Conservation (phyloP, 2,329 filamentous ascomycete species). For the Penicillium paneum region DNA sequence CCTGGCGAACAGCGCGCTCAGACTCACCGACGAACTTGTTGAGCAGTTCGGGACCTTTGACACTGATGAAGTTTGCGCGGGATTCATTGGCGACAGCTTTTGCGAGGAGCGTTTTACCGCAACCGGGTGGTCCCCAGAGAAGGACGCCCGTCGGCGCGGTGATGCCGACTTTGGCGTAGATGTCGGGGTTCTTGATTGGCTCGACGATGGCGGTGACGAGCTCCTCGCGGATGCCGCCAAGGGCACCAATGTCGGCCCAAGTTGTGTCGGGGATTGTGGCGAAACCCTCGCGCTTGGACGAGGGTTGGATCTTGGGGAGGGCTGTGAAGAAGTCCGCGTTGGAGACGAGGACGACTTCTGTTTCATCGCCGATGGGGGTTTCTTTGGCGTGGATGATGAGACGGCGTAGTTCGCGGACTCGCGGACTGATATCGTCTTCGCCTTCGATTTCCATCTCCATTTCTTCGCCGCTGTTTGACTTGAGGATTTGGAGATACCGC, state of each 20-base stretch:
- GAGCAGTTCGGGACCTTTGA: slow-evolving; percentile 91
- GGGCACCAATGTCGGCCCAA: slow-evolving; percentile 87
- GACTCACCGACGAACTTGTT: slow-evolving; percentile 99
- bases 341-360: slow-evolving; percentile 55
- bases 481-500: slow-evolving; percentile 55
- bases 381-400: slow-evolving; percentile 56
- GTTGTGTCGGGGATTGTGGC: slow-evolving; percentile 90
- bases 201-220: slow-evolving; percentile 83
- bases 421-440: slow-evolving; percentile 33
- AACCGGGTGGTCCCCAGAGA: slow-evolving; percentile 94
- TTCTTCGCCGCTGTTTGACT: slow-evolving; percentile 40
- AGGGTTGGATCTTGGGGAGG: slow-evolving; percentile 71
- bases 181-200: slow-evolving; percentile 77
- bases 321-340: slow-evolving; percentile 71
- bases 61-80: slow-evolving; percentile 95
- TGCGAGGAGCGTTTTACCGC: slow-evolving; percentile 92
- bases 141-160: slow-evolving; percentile 80
- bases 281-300: slow-evolving; percentile 88
- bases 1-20: slow-evolving; percentile 85
- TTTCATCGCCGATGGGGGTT: slow-evolving; percentile 51
- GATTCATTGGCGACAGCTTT: slow-evolving; percentile 95
- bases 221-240: slow-evolving; percentile 73
- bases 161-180: slow-evolving; percentile 74
- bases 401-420: slow-evolving; percentile 47
- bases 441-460: slow-evolving; percentile 54